Conservation (phyloP, 768 basidiomycete species). For the Tricholoma sp. region DNA sequence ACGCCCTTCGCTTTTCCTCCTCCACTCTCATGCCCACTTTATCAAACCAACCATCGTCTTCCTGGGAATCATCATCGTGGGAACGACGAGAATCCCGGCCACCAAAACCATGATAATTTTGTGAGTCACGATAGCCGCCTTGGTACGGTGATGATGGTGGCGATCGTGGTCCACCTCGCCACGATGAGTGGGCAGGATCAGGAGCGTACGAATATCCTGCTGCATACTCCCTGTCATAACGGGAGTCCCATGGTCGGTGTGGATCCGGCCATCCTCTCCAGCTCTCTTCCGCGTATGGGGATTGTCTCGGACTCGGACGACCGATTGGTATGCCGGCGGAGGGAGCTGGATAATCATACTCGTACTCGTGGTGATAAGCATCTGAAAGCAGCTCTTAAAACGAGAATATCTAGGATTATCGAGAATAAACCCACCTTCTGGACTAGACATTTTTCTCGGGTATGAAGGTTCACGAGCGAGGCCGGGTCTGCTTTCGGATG, state of each 20-base stretch:
- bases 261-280: constrained; percentile 13
- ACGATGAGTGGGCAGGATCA: constrained; percentile 7
- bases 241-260: constrained; percentile 8
- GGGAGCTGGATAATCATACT: constrained; percentile 10
- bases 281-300: constrained; percentile 9
- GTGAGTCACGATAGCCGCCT: constrained; percentile 10
- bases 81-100: constrained; percentile 10
- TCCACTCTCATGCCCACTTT: constrained; percentile 13
- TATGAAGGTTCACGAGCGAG: constrained; percentile 15
- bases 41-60: constrained; percentile 6
- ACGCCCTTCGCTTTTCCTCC: constrained; percentile 6
- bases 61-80: background rate
- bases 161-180: constrained; percentile 7
- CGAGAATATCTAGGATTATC: background rate
- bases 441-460: background rate
- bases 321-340: constrained; percentile 15
- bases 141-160: constrained; percentile 14
- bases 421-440: constrained; percentile 9
- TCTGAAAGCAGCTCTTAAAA: constrained; percentile 4
- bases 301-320: constrained; percentile 9
- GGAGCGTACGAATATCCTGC: constrained; percentile 8
- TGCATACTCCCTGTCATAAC: constrained; percentile 8
- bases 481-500: constrained; percentile 10
- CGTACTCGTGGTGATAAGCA: background rate
- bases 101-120: constrained; percentile 13